Evolutionary conservation across 345 rosid species (phyloP).

Genomic region (Sisymbrium irio): DNA sequence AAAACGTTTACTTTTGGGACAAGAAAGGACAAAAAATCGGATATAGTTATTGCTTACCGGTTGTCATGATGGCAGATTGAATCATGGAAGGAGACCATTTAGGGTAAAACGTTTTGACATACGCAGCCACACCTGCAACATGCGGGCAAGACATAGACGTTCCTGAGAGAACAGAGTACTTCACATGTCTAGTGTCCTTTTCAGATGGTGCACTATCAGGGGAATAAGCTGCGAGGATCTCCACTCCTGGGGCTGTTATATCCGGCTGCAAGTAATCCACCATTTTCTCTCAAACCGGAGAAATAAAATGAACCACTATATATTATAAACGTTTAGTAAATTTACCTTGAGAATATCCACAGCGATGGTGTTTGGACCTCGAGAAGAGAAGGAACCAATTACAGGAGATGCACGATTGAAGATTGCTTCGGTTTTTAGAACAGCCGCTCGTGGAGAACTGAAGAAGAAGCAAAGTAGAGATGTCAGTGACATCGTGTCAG

Average conservation of each 20-base stretch:
- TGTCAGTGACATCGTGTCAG: no score
- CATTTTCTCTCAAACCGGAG: not conserved
- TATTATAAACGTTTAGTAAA: not conserved
- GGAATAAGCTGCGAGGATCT: slow-evolving; percentile 55
- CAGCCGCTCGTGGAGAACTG: slow-evolving; percentile 25
- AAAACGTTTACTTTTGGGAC: not conserved
- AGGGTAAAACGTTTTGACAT: slow-evolving; percentile 41
- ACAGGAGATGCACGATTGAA: slow-evolving; percentile 29
- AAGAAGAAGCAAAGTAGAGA: not conserved
- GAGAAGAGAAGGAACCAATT: slow-evolving; percentile 47
- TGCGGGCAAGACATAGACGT: slow-evolving; percentile 54
- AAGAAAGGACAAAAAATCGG: not conserved
- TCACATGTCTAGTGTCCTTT: slow-evolving; percentile 3
- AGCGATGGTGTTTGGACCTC: slow-evolving; percentile 50
- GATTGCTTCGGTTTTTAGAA: slow-evolving; percentile 30
- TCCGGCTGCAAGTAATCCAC: slow-evolving; percentile 48
- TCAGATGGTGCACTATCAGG: not conserved
- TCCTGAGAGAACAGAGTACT: slow-evolving; percentile 36
- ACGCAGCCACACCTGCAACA: slow-evolving; percentile 39
- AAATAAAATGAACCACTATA: not conserved
- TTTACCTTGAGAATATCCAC: slow-evolving; percentile 47
- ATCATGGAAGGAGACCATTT: slow-evolving; percentile 53
- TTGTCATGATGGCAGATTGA: slow-evolving; percentile 48
- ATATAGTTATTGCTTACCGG: slow-evolving; percentile 16
- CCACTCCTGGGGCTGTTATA: slow-evolving; percentile 51